A percentile compares a stretch with the other conserved stretches of the same genome.
These are phyloP conservation scores for Quercus robur DNA, from an alignment of 306 rosid species.

Conservation along the genomic window DNA sequence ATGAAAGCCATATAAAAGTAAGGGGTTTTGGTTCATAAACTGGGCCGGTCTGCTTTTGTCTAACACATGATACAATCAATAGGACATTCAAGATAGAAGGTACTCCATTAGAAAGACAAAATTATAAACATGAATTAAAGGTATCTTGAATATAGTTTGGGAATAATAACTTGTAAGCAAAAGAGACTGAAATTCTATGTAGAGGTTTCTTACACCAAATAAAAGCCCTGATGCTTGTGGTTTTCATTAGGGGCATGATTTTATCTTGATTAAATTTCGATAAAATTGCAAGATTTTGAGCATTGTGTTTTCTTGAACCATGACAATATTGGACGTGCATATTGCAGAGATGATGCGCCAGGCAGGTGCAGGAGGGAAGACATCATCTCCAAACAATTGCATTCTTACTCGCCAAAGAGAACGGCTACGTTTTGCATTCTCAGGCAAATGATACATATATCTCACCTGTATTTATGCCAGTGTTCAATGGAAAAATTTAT, in stretches of 20 bases:
- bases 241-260: neutral
- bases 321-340: slow-evolving; percentile 19
- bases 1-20: neutral
- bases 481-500: slow-evolving; percentile 24
- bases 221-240: neutral
- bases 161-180: neutral
- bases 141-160: neutral
- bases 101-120: neutral
- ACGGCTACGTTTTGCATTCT: slow-evolving; percentile 20
- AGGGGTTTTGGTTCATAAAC: neutral
- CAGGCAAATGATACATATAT: slow-evolving; percentile 30
- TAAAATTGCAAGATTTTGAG: slow-evolving; percentile 4
- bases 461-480: slow-evolving; percentile 30
- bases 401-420: slow-evolving; percentile 39
- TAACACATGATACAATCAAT: neutral
- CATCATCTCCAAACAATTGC: slow-evolving; percentile 55
- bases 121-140: neutral
- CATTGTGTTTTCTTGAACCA: slow-evolving; percentile 11
- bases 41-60: neutral
- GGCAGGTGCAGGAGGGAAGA: slow-evolving; percentile 60
- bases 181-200: neutral
- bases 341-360: slow-evolving; percentile 79
- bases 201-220: neutral
- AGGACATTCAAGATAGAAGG: neutral
- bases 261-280: neutral